phyloP scores from a whole-genome alignment of 2,329 filamentous ascomycete species.

The Fusarium algeriense region DNA sequence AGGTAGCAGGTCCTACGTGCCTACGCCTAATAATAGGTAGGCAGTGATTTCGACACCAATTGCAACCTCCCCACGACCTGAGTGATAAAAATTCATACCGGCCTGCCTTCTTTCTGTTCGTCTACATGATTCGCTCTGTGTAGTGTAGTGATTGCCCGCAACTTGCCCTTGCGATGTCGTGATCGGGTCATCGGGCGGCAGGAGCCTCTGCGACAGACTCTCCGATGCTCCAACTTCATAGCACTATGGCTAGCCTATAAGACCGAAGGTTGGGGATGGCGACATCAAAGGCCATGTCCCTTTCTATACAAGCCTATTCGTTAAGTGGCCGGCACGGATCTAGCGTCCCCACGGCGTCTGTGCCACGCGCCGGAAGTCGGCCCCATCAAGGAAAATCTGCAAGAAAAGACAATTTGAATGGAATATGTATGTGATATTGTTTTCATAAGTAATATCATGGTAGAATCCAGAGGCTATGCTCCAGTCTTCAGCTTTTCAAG shows the following conservation, averaged over 20 bases:
- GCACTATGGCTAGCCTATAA: slow-evolving; percentile 28
- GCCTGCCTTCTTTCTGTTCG: neutral
- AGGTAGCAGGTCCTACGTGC: neutral
- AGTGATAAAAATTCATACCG: slow-evolving; percentile 20
- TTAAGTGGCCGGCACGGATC: slow-evolving; percentile 20
- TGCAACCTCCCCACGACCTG: slow-evolving; percentile 12
- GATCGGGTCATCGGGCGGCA: slow-evolving; percentile 41
- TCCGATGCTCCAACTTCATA: slow-evolving; percentile 10
- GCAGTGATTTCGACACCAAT: slow-evolving; percentile 7
- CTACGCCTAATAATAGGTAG: slow-evolving; percentile 5
- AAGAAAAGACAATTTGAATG: neutral
- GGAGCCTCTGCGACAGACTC: slow-evolving; percentile 30
- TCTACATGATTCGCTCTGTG: slow-evolving; percentile 14
- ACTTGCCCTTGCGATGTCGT: slow-evolving; percentile 34
- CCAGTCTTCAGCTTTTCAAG: neutral
- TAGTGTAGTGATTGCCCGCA: slow-evolving; percentile 9
- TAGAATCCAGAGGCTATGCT: neutral
- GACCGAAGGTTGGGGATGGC: slow-evolving; percentile 29
- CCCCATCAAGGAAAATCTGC: slow-evolving; percentile 3
- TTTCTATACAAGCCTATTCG: slow-evolving; percentile 25
- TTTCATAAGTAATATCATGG: neutral
- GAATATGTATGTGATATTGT: neutral
- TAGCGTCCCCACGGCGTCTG: slow-evolving; percentile 22
- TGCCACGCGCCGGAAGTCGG: slow-evolving; percentile 45
- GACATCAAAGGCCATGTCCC: slow-evolving; percentile 33